Evolutionary conservation across 208 protist species (phyloP), one percentile per base, ranked within the genome.

Genomic region (Trypanosomatidae sp.): DNA sequence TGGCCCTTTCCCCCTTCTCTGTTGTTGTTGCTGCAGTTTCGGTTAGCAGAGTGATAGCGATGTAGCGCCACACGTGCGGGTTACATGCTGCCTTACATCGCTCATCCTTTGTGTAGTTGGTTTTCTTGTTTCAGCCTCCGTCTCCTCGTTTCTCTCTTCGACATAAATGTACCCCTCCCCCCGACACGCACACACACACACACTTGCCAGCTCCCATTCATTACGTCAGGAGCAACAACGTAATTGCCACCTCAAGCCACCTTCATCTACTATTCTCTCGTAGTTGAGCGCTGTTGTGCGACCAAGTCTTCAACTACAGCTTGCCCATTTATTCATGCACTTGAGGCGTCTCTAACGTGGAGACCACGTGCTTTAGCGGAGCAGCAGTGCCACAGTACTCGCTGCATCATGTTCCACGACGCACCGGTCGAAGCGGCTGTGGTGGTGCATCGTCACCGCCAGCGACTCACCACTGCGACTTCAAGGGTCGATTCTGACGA

Each of bases 381-480:
- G 33, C 13, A 15, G 4, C 33, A 36, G 58, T 25, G 12, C 6
- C 28, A 41, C 58, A 22, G 15, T 0, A 65, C 36, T 28, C 4
- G 12, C 13, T 59, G 33, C 12, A 28, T 6, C 6, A 96, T 96
- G 92, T 96, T 83, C 64, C 92, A 96, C 66, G 88, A 94, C 53
- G 80, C 82, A 1, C 77, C 87, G n/a, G 66, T 89, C 0, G 82
- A 87, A 56, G 80, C 88, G 0, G 84, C 83, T 1, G 79, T 84
- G 41, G 50, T 33, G 47, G 83, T 93, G 50, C 84, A 83, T 30
- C 88, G 88, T 19, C 83, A 65, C 43, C 68, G 70, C 19, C 53
- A 46, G 52, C 64, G 66, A 12, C 36, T 66, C 25, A 39, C 66
- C 39, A 56, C 58, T 22, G 49, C 60, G 12, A 22, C 64, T n/a